Evolutionary conservation across 371 early-diverging fungal genomes (phyloP).

Genomic region (Mortierella sp.): DNA sequence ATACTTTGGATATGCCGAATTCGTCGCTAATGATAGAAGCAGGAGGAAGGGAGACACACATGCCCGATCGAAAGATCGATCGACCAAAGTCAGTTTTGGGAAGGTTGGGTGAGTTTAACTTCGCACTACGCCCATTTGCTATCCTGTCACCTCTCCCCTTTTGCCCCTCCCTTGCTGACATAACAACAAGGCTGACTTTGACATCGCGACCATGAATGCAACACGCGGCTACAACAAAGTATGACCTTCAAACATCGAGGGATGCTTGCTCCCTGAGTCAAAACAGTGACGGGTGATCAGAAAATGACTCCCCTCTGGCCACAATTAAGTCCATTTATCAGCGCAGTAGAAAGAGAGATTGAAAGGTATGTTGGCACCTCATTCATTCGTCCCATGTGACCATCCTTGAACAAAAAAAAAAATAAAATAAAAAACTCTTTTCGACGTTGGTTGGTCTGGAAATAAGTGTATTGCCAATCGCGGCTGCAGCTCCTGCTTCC

Average conservation of each 20-base stretch:
- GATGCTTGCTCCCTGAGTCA: too few species aligned
- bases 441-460: not conserved
- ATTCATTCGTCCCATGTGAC: not conserved
- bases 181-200: conserved; percentile 6
- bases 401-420: not conserved
- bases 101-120: not conserved
- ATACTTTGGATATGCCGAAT: conserved; percentile 47
- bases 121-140: not conserved
- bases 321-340: not conserved
- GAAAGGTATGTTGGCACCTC: not conserved
- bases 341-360: not conserved
- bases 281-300: too few species aligned
- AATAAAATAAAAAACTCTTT: not conserved
- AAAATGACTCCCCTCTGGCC: not conserved
- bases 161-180: conserved; percentile 2
- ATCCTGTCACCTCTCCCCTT: not conserved
- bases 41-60: not conserved
- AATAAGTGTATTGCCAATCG: not conserved
- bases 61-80: conserved; percentile 4
- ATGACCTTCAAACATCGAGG: not conserved
- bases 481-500: not conserved
- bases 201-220: not conserved
- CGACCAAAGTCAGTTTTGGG: not conserved
- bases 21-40: conserved; percentile 27
- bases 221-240: conserved; percentile 5